Evolutionary conservation across 2,329 filamentous ascomycete genomes (phyloP).

Genomic region (Cryphonectria nitschkei): DNA sequence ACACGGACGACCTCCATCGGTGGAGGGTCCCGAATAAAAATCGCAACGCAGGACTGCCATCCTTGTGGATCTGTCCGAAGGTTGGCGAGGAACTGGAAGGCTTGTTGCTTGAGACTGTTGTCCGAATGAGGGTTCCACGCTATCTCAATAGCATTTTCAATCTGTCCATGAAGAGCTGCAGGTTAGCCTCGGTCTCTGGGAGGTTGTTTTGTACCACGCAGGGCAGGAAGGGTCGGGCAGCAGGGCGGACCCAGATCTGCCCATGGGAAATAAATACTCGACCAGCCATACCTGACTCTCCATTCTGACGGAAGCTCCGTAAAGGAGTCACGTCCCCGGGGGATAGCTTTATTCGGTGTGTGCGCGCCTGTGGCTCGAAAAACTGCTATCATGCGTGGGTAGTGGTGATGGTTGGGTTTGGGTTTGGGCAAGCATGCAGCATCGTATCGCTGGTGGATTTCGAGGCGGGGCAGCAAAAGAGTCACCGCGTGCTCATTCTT

Average conservation of each 20-base stretch:
- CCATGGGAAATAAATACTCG: slow-evolving; percentile 14
- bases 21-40: slow-evolving; percentile 80
- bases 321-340: slow-evolving; percentile 25
- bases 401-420: slow-evolving; percentile 24
- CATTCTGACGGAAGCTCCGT: slow-evolving; percentile 33
- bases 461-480: slow-evolving; percentile 27
- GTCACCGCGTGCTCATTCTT: slow-evolving; percentile 27
- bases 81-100: slow-evolving; percentile 78
- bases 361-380: slow-evolving; percentile 24
- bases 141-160: slow-evolving; percentile 95
- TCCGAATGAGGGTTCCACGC: slow-evolving; percentile 82
- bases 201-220: background rate
- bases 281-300: slow-evolving; percentile 38
- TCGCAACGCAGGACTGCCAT: slow-evolving; percentile 85
- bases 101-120: slow-evolving; percentile 76
- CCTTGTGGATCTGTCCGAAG: slow-evolving; percentile 80
- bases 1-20: slow-evolving; percentile 84
- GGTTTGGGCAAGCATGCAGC: slow-evolving; percentile 30
- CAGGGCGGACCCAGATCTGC: slow-evolving; percentile 21
- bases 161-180: slow-evolving; percentile 53
- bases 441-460: slow-evolving; percentile 28
- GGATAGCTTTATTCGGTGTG: slow-evolving; percentile 15
- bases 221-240: slow-evolving; percentile 12
- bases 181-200: slow-evolving; percentile 10
- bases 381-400: slow-evolving; percentile 37